A percentile compares a stretch with the other conserved stretches of the same genome.
phyloP scores from a whole-genome alignment of 169 alveolate species.

The Plasmodium coatneyi region DNA sequence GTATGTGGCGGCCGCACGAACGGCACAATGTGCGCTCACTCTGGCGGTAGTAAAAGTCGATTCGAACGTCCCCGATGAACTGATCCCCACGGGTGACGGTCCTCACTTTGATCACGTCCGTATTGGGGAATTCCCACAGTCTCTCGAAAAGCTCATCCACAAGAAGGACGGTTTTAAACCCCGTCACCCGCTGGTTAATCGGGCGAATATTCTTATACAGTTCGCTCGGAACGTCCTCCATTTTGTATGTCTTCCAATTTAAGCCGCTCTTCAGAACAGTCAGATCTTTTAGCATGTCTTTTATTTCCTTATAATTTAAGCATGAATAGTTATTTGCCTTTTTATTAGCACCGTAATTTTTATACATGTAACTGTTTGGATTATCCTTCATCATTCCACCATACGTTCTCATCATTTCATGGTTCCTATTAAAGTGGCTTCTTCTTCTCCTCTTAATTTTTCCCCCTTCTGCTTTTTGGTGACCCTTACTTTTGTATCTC shows the following conservation, averaged over 20 bases:
- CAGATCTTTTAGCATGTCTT: conserved; percentile 29
- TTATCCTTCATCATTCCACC: conserved; percentile 6
- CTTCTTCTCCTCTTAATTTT: conserved; percentile 17
- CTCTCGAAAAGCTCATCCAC: conserved; percentile 82
- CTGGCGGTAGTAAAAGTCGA: conserved; percentile 79
- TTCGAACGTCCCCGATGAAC: conserved; percentile 80
- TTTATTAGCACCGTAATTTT: background rate
- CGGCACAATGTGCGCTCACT: conserved; percentile 82
- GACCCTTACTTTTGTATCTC: background rate
- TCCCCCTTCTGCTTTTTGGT: background rate
- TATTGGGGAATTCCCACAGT: conserved; percentile 81
- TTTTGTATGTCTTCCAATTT: conserved; percentile 69
- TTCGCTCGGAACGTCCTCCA: conserved; percentile 59
- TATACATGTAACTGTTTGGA: conserved; percentile 16
- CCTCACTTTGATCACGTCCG: conserved; percentile 79
- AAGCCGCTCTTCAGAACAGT: conserved; percentile 57
- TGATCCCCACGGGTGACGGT: conserved; percentile 84
- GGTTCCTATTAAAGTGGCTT: background rate
- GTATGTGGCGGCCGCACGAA: conserved; percentile 80
- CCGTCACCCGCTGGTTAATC: conserved; percentile 81
- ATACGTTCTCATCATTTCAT: background rate
- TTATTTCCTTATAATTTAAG: conserved; percentile 35
- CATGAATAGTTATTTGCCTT: conserved; percentile 4
- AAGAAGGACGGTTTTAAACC: conserved; percentile 76
- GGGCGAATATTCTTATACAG: conserved; percentile 75